phyloP scores from a whole-genome alignment of 805 yeast species.

The Hanseniaspora mollemarum region DNA sequence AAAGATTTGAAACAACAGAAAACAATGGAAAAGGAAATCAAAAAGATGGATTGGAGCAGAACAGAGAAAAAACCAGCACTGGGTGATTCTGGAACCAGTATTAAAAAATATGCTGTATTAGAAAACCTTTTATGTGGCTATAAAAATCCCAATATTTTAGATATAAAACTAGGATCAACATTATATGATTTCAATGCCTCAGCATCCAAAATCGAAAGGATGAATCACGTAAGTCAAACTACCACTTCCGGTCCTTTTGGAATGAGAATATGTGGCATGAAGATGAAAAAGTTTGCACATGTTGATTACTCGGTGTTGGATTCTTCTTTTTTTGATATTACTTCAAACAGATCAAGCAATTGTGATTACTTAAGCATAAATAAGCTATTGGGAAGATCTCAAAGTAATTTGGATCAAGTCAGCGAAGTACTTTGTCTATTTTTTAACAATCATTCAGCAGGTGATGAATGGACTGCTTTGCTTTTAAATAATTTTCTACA shows the following conservation, averaged over 20 bases:
- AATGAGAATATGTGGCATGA: slow-evolving; percentile 84
- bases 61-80: not conserved
- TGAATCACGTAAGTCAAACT: slow-evolving; percentile 47
- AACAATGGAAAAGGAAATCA: not conserved
- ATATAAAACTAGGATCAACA: slow-evolving; percentile 66
- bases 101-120: slow-evolving; percentile 46
- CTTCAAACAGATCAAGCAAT: slow-evolving; percentile 21
- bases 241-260: slow-evolving; percentile 76
- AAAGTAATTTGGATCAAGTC: slow-evolving; percentile 36
- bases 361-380: slow-evolving; percentile 43
- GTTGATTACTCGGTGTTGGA: not conserved
- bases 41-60: not conserved
- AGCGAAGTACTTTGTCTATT: slow-evolving; percentile 36
- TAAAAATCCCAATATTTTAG: slow-evolving; percentile 59
- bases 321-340: slow-evolving; percentile 20
- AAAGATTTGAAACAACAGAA: slow-evolving; percentile 9
- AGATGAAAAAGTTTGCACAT: slow-evolving; percentile 30
- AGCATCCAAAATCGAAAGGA: slow-evolving; percentile 48
- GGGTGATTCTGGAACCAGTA: slow-evolving; percentile 8
- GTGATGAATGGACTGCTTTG: slow-evolving; percentile 27
- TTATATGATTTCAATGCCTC: slow-evolving; percentile 54
- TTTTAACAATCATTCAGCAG: slow-evolving; percentile 34
- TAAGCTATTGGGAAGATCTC: slow-evolving; percentile 58
- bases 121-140: slow-evolving; percentile 58
- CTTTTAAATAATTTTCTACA: slow-evolving; percentile 39